phyloP scores from a whole-genome alignment of 2,329 filamentous ascomycete species.

The Ophiostoma perfectum region DNA sequence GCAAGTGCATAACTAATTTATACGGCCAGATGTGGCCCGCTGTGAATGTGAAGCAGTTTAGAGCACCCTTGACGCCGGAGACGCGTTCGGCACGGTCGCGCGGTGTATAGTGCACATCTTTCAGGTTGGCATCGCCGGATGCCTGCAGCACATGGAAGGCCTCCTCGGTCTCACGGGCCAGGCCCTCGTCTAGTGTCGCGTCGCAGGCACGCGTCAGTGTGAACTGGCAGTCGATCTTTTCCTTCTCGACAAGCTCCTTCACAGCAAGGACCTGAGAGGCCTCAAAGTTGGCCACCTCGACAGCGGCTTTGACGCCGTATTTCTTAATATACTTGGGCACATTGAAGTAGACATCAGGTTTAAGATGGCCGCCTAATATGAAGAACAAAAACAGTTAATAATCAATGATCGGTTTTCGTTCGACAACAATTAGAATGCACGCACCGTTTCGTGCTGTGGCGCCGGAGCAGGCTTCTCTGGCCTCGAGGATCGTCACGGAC shows the following conservation, averaged over 20 bases:
- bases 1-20: neutral
- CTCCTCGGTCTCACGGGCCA: neutral
- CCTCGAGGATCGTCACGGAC: neutral
- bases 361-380: neutral
- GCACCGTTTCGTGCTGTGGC: constrained; percentile 7
- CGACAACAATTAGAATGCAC: too few relatives aligned
- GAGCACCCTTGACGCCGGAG: neutral
- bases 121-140: neutral
- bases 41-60: neutral
- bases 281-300: neutral
- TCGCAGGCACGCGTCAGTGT: neutral
- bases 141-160: neutral
- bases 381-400: neutral
- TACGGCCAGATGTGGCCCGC: constrained; percentile 4
- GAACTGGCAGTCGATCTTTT: neutral
- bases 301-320: neutral
- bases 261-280: neutral
- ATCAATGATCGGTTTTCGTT: too few relatives aligned
- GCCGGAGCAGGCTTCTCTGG: constrained; percentile 6
- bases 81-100: neutral
- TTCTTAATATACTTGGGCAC: neutral
- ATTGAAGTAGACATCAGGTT: neutral
- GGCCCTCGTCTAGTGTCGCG: neutral
- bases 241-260: neutral
- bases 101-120: neutral